Evolutionary conservation across 208 protist species (phyloP), one percentile per base, ranked within the genome.

Genomic region (Phytomonas sp.): DNA sequence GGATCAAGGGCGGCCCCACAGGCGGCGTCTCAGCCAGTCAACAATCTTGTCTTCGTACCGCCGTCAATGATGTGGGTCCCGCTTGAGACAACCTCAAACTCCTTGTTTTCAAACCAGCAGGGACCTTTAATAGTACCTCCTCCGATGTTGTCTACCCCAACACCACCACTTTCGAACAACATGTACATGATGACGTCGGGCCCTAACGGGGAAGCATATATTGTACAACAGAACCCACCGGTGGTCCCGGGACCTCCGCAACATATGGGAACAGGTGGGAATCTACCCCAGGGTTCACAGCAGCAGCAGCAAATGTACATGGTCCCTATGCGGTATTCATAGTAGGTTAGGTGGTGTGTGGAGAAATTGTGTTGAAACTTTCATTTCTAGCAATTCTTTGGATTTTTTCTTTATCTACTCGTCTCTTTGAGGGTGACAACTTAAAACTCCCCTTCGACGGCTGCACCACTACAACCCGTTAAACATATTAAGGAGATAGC

Each of bases 121-220:
- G 40, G 13, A 20, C 40, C 40, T 20, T 46, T 46, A 46, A 17
- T 46, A 20, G 40, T 46, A 9, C 40, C 71, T 30, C 62, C 71
- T 7, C 36, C 69, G 7, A 73, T 78, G 60, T 62, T 67, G 8
- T 20, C 70, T n/a, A 71, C 71, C 6, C 36, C 51, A 29, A 23
- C 15, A 46, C 60, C 70, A 34, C 75, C 62, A 32, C 63, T 68
- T 23, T 62, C 73, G 69, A 59, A 66, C 60, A 63, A 68, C 43
- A 51, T 70, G 6, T 78, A 75, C 36, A 79, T 80, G 73, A 66
- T 84, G 68, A 77, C 81, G 76, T 76, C 69, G 32, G 71, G 71
- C 3, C 67, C 70, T 4, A 76, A 81, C 30, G 73, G 68, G 17
- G 76, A 84, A 66, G 67, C 72, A 61, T 81, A 74, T 62, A 61